Evolutionary conservation across 192 early-diverging fungal species (phyloP), one percentile per base, ranked within the genome.

Genomic region (Polychytrium aggregatum): DNA sequence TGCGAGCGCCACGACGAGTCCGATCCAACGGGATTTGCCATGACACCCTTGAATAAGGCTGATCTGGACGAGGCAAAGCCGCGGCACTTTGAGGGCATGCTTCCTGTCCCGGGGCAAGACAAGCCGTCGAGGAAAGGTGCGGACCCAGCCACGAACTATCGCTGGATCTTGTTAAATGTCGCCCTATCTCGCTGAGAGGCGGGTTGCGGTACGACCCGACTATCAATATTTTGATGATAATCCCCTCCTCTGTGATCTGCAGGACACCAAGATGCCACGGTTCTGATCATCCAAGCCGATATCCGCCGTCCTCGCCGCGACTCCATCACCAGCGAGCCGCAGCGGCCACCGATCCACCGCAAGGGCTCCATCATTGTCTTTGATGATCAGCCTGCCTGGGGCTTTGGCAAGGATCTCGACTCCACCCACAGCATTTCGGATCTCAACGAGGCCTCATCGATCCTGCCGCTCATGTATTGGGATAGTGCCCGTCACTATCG

Each of bases 321-420:
- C 4, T 53, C 53, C 31, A 13, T 37, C 17, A 25, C 40, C 25
- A 27, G 57, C 20, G 20, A 26, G n/a, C 16, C 37, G 14, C n/a
- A n/a, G n/a, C n/a, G n/a, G n/a, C n/a, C n/a, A n/a, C n/a, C n/a
- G n/a, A n/a, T n/a, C n/a, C n/a, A n/a, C n/a, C n/a, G n/a, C n/a
- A n/a, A n/a, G n/a, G 75, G 78, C 1, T 76, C 75, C n/a, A 71
- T 82, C 25, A 78, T 82, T 14, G 67, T 81, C 16, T 82, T 65
- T 37, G 79, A 79, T 33, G 78, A 82, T 42, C 70, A 76, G 30
- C 68, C 71, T 30, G 33, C 48, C 5, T 55, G 52, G 57, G 61
- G 50, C 37, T 28, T 52, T 1, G 49, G 25, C 17, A 18, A 36
- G 16, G 44, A 46, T 35, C 37, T 48, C 31, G 37, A 26, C 6